Base-by-base conservation (phyloP, 1,139 yeast species). In the Geotrichum macrosporum region DNA sequence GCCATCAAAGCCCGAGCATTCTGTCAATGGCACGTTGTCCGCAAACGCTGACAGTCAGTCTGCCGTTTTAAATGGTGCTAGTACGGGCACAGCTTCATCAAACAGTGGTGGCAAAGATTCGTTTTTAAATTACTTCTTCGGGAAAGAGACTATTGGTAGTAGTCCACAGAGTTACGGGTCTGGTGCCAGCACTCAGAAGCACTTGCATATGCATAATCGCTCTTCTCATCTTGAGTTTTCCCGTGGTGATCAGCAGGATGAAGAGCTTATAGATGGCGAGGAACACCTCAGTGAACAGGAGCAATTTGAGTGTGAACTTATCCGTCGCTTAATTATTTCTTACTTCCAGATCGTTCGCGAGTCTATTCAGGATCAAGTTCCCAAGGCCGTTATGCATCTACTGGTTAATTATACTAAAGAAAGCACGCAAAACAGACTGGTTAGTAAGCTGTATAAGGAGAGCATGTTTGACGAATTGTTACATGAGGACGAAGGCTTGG, bases 341-440 rank as follows among this genome's bases (percentile, higher is more conserved):
- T 94, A 94, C 66, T 94, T 94, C 63, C 78, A 84, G 24, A 89
- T 92, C 57, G 86, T 94, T 21, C 77, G 97, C 53, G 96, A 92
- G 68, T 84, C 88, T 74, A 82, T 94, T 50, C 94, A 88, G 65
- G 99, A 94, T 67, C 98, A 89, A 69, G 95, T 94, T 43, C 99
- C 99, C 43, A 94, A 94, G 65, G 94, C 95, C 9, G 85, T 92
- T 57, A 94, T 94, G 99, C 94, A 95, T 61, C 70, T 92, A 51
- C 74, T 94, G 58, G 98, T 94, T 20, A 89, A 94, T 68, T 83
- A 75, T 65, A 78, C 83, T 53, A 88, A 89, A 62, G 94, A 86
- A 52, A 74, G 81, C 35, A 88, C 94, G 35, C 97, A 92, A 65
- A 94, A 89, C 67, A 75, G 95, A 52, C 74, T 94, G 55, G 98